phyloP scores from a whole-genome alignment of 2,329 filamentous ascomycete species.

The Venturia pyrina region DNA sequence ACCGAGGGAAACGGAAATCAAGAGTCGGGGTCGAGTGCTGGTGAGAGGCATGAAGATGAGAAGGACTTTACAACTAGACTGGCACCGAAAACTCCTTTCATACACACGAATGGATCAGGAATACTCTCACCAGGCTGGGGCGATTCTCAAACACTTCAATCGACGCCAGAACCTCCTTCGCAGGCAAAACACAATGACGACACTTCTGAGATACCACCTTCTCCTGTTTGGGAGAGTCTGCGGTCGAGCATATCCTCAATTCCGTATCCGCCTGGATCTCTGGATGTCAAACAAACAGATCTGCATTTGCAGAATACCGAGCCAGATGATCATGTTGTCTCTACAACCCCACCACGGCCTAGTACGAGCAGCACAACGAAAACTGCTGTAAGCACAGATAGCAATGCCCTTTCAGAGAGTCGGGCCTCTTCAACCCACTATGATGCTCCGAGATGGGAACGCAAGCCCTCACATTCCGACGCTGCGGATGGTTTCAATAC shows the following conservation, averaged over 20 bases:
- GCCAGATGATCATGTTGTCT: no score
- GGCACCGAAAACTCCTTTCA: neutral
- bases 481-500: neutral
- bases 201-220: neutral
- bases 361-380: neutral
- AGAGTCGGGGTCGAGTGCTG: neutral
- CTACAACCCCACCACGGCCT: neutral
- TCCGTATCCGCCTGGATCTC: neutral
- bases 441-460: neutral
- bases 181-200: neutral
- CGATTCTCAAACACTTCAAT: neutral
- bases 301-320: neutral
- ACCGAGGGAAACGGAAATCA: neutral
- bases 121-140: neutral
- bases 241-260: neutral
- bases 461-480: neutral
- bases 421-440: neutral
- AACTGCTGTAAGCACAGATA: neutral
- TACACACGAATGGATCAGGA: neutral
- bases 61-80: neutral
- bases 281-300: neutral
- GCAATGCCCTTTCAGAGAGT: neutral
- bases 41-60: neutral
- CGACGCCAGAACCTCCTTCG: neutral
- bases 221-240: neutral